Evolutionary conservation across 257 asterid species (phyloP).

Genomic region (Datura wrightii): DNA sequence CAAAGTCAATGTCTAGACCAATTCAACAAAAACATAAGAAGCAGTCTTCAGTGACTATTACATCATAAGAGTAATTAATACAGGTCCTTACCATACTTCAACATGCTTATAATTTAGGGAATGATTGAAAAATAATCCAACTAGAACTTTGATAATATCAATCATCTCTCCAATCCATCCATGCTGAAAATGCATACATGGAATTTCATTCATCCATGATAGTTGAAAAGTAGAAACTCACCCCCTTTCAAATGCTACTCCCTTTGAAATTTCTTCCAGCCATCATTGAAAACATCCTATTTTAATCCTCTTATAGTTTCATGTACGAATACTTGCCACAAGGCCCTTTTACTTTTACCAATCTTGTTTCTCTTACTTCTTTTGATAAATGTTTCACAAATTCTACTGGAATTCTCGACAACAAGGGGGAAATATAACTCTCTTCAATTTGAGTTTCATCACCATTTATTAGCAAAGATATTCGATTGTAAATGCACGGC

Average conservation of each 20-base stretch:
- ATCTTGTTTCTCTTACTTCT: not conserved
- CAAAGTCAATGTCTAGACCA: not conserved
- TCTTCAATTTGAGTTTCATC: too few relatives aligned
- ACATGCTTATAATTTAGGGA: too few relatives aligned
- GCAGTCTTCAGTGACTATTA: too few relatives aligned
- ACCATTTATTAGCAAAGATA: not conserved
- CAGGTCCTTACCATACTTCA: too few relatives aligned
- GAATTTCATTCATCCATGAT: not conserved
- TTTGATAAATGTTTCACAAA: not conserved
- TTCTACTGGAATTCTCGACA: not conserved
- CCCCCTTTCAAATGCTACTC: not conserved
- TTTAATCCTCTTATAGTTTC: not conserved
- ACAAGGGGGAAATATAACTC: not conserved
- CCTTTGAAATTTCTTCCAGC: not conserved
- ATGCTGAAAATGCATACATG: not conserved
- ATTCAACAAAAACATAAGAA: not conserved
- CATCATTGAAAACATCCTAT: not conserved
- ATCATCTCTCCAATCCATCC: not conserved
- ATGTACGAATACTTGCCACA: not conserved
- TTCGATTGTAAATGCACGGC: too few relatives aligned
- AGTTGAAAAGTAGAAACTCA: not conserved
- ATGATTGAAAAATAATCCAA: too few relatives aligned
- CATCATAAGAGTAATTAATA: too few relatives aligned
- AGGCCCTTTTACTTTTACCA: not conserved
- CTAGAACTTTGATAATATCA: not conserved